Evolutionary conservation across 1,284 basidiomycete genomes (phyloP), one percentile per base, ranked within the genome.

Genomic region (Ganoderma lingzhi): DNA sequence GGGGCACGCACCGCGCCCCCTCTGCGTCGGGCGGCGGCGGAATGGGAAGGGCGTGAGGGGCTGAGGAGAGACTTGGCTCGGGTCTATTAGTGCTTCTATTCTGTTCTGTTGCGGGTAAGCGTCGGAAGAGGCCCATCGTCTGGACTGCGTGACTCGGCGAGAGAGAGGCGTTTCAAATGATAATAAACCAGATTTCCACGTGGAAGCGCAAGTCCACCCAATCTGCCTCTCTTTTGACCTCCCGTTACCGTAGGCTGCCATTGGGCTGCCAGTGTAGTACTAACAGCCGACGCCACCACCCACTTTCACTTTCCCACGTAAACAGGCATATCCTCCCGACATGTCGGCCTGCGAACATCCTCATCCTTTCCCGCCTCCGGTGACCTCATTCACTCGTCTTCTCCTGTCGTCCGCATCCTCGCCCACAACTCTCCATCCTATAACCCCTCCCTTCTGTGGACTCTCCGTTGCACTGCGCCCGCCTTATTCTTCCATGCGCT

Each of bases 81-180:
- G 74, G 70, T 72, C 69, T 55, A 65, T 55, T 70, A 65, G 63
- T 32, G 70, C 70, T 74, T 73, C 75, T 70, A 67, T 72, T 73
- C 73, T 76, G 48, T 41, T 58, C 37, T 59, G 58, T 73, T 71
- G 71, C 70, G 75, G 73, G 73, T 64, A 76, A 74, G 73, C 72
- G 74, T 73, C 74, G 73, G 74, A 72, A 66, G 70, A 45, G 69
- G 68, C 23, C 39, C 39, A 61, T 14, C 39, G 59, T 70, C 74
- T 72, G 73, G 72, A 58, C 70, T 68, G 72, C 65, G 74, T 72
- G 72, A 73, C 72, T 73, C 70, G 70, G 65, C 67, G 66, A 58
- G 67, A 70, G 69, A 66, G 59, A 63, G 44, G 53, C 64, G 72
- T 73, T 73, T 73, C 72, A 73, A 68, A 70, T 70, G 62, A 23